These are phyloP conservation scores for Aschersonia sp. DNA, from an alignment of 2,329 filamentous ascomycete species.

Conservation along the genomic window DNA sequence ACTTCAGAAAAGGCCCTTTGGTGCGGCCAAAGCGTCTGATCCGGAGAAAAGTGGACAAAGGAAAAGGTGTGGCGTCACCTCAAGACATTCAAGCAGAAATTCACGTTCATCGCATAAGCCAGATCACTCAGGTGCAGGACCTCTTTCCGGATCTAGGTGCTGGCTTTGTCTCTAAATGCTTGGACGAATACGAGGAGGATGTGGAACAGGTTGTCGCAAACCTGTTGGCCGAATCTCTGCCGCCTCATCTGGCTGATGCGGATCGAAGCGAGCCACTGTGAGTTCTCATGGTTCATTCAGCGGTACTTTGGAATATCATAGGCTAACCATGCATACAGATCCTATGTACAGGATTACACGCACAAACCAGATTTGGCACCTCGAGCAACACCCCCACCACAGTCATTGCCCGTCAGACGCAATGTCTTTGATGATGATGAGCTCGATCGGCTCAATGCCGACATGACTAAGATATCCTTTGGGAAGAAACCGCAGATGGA, in stretches of 20 bases:
- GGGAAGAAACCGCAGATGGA: constrained; percentile 54
- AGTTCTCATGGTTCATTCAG: constrained; percentile 10
- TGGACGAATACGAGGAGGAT: constrained; percentile 67
- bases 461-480: constrained; percentile 57
- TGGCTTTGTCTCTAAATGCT: constrained; percentile 62
- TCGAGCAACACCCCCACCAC: constrained; percentile 38
- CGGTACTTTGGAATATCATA: background rate
- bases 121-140: constrained; percentile 84
- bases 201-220: constrained; percentile 69
- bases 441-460: constrained; percentile 55
- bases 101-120: constrained; percentile 69
- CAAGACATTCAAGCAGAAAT: constrained; percentile 31
- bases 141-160: constrained; percentile 79
- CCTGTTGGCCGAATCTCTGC: constrained; percentile 64
- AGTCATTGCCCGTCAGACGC: constrained; percentile 36
- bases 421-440: constrained; percentile 75
- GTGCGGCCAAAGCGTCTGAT: constrained; percentile 33
- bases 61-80: constrained; percentile 36
- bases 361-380: constrained; percentile 32
- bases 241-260: constrained; percentile 46
- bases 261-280: constrained; percentile 53
- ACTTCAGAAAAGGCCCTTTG: constrained; percentile 42
- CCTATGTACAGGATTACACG: no score
- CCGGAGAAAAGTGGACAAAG: constrained; percentile 48
- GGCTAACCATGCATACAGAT: background rate